A percentile compares a stretch with the other conserved stretches of the same genome.
phyloP scores from a whole-genome alignment of 139 green algal species.

The Tetraselmis chui region DNA sequence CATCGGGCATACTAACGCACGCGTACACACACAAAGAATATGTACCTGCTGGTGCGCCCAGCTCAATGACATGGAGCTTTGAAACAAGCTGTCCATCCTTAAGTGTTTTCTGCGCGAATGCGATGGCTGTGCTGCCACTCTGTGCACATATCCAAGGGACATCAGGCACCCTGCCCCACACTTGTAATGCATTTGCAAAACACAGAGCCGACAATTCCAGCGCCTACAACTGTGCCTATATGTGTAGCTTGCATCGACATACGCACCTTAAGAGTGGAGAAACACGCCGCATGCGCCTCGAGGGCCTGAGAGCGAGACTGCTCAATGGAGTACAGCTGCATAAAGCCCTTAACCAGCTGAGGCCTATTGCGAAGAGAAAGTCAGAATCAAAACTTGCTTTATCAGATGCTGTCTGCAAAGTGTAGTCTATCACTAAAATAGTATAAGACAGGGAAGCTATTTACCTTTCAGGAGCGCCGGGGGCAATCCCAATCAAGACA shows the following conservation, averaged over 20 bases:
- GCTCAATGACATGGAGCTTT: conserved; percentile 98
- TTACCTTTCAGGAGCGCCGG: conserved; percentile 81
- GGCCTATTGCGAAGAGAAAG: too few species aligned
- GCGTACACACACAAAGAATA: too few species aligned
- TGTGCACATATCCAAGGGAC: too few species aligned
- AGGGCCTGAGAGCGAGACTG: conserved; percentile 92
- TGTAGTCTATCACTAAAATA: too few species aligned
- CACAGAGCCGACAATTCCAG: too few species aligned
- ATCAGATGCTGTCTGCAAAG: conserved; percentile 8
- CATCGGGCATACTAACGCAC: background rate
- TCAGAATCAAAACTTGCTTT: too few species aligned
- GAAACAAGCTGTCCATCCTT: conserved; percentile 74
- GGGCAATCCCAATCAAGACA: conserved; percentile 94
- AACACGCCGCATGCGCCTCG: conserved; percentile 92
- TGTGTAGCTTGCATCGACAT: too few species aligned
- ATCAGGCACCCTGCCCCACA: too few species aligned
- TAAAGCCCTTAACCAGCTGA: conserved; percentile 92
- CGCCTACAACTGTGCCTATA: too few species aligned
- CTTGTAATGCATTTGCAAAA: too few species aligned
- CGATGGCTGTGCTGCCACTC: conserved; percentile 71
- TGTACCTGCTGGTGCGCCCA: conserved; percentile 67
- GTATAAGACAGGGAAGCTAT: too few species aligned
- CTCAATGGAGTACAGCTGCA: conserved; percentile 98
- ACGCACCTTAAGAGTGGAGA: conserved; percentile 75
- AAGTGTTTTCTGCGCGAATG: conserved; percentile 95